Evolutionary conservation across 306 rosid genomes (phyloP).

Genomic region (Prunus fruticosa): DNA sequence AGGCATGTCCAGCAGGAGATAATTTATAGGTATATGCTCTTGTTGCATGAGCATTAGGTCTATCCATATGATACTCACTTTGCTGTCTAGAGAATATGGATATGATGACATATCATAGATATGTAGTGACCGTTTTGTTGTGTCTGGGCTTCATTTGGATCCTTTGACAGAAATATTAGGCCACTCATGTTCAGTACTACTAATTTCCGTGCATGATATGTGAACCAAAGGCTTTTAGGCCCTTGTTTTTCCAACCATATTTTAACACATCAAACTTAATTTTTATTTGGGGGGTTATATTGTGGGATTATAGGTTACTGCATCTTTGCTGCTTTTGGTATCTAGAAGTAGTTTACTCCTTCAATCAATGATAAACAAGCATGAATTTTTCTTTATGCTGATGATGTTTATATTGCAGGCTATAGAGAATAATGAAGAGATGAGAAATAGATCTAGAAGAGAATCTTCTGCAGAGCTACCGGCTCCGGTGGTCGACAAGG

Average conservation of each 20-base stretch:
- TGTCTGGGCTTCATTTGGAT: background rate
- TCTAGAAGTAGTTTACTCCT: background rate
- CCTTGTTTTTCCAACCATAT: background rate
- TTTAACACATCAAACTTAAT: background rate
- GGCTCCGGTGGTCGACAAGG: constrained; percentile 65
- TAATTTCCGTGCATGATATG: background rate
- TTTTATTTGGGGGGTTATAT: background rate
- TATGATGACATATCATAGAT: background rate
- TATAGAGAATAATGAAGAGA: constrained; percentile 72
- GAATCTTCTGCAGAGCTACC: constrained; percentile 54
- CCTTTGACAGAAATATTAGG: background rate
- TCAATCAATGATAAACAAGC: background rate
- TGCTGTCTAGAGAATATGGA: background rate
- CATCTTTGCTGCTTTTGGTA: background rate
- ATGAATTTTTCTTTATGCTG: constrained; percentile 16
- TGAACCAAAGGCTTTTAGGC: background rate
- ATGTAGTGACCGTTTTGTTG: background rate
- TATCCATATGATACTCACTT: constrained; percentile 9
- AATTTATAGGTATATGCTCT: background rate
- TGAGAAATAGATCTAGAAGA: constrained; percentile 72
- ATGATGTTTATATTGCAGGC: constrained; percentile 45
- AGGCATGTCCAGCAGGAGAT: background rate
- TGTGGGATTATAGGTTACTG: background rate
- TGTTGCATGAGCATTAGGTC: background rate
- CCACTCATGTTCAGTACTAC: background rate